phyloP scores from a whole-genome alignment of 495 filamentous ascomycete genomes.

The Thozetella sp. region DNA sequence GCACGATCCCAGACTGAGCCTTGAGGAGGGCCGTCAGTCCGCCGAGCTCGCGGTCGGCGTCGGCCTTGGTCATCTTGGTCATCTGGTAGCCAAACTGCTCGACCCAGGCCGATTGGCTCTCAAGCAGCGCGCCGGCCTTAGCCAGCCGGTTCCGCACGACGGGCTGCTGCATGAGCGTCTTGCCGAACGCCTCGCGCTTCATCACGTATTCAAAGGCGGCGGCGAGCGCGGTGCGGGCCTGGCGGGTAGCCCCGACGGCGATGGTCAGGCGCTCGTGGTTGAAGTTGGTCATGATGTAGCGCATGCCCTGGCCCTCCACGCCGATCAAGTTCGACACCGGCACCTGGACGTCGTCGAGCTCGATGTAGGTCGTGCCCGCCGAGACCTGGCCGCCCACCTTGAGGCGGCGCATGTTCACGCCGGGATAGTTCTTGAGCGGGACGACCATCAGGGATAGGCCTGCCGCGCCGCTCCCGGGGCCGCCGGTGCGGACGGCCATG shows the following conservation, averaged over 20 bases:
- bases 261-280: conserved; percentile 78
- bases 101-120: conserved; percentile 73
- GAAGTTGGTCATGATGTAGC: conserved; percentile 82
- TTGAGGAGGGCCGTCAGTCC: conserved; percentile 72
- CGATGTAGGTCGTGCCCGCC: conserved; percentile 74
- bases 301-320: conserved; percentile 71
- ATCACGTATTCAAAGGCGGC: conserved; percentile 69
- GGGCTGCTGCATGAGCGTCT: conserved; percentile 70
- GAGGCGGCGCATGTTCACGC: conserved; percentile 67
- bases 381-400: conserved; percentile 61
- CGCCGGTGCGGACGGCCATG: conserved; percentile 80
- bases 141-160: conserved; percentile 74
- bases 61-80: conserved; percentile 60
- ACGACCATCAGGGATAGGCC: conserved; percentile 71
- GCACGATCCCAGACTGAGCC: conserved; percentile 68
- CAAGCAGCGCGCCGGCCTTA: conserved; percentile 68
- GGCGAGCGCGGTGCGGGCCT: conserved; percentile 64
- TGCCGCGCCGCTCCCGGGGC: conserved; percentile 51
- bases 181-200: conserved; percentile 76
- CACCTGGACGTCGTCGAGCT: conserved; percentile 73
- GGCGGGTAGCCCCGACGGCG: conserved; percentile 61
- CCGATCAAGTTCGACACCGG: conserved; percentile 71
- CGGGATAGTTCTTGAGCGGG: conserved; percentile 61
- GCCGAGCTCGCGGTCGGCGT: conserved; percentile 65
- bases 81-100: conserved; percentile 77